These are phyloP conservation scores for Fraxinus quadrangulata DNA, from an alignment of 257 asterid genomes.

Conservation along the genomic window DNA sequence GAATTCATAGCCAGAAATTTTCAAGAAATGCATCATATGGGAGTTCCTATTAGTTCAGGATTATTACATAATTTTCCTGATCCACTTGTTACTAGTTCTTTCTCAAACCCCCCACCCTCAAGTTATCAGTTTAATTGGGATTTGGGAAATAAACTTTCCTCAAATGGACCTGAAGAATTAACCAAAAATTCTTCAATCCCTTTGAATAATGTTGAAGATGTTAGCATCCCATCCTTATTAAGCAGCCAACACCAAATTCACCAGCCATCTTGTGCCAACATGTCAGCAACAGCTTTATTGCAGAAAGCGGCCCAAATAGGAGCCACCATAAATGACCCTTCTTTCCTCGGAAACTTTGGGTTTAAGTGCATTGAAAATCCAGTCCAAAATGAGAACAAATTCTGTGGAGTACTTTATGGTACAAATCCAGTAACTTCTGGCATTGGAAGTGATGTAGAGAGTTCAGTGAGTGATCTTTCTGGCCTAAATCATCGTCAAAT, in stretches of 20 bases:
- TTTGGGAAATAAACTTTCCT: conserved; percentile 46
- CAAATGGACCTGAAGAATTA: conserved; percentile 25
- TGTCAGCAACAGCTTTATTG: conserved; percentile 86
- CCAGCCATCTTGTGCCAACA: conserved; percentile 39
- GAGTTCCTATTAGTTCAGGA: conserved; percentile 26
- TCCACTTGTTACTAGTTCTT: conserved; percentile 27
- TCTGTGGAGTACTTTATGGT: background rate
- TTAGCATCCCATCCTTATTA: conserved; percentile 58
- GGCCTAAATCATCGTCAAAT: conserved; percentile 45
- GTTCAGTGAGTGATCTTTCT: conserved; percentile 30
- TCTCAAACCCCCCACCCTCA: conserved; percentile 37
- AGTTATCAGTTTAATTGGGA: conserved; percentile 55
- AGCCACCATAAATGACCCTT: conserved; percentile 49
- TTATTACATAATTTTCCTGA: conserved; percentile 29
- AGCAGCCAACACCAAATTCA: conserved; percentile 49
- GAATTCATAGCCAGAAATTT: conserved; percentile 37
- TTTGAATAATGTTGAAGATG: conserved; percentile 35
- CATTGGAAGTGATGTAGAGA: conserved; percentile 33
- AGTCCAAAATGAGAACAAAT: conserved; percentile 26
- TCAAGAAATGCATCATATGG: conserved; percentile 51
- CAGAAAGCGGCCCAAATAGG: conserved; percentile 87
- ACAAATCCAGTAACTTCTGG: conserved; percentile 30
- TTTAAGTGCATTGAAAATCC: conserved; percentile 31
- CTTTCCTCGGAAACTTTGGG: conserved; percentile 53
- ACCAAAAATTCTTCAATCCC: conserved; percentile 27